Percentiles rank a stretch among this genome's conserved stretches.
Evolutionary conservation across 305 asterid species (phyloP).

Genomic region (Lippia alba): DNA sequence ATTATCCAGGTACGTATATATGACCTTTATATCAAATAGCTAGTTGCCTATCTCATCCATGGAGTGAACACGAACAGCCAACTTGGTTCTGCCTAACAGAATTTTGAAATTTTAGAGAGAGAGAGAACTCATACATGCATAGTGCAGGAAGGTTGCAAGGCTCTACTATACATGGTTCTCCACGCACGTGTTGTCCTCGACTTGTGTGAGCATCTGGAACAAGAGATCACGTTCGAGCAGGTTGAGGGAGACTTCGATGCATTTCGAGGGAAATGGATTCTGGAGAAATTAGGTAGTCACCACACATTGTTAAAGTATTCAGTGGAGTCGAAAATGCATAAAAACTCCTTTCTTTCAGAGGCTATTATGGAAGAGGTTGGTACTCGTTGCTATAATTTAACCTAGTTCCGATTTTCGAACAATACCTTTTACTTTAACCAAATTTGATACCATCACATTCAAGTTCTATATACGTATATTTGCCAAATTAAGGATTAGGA

Average conservation of each 20-base stretch:
- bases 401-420: no score
- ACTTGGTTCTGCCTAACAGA: not conserved
- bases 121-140: constrained; percentile 20
- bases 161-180: constrained; percentile 89
- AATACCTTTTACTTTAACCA: no score
- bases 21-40: no score
- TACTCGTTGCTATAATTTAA: not conserved
- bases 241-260: constrained; percentile 93
- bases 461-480: no score
- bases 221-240: constrained; percentile 88
- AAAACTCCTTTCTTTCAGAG: constrained; percentile 91
- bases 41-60: no score
- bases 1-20: constrained; percentile 70
- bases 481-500: no score
- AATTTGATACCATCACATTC: no score
- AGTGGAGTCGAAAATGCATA: constrained; percentile 94
- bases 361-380: constrained; percentile 98
- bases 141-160: constrained; percentile 97
- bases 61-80: not conserved
- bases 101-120: constrained; percentile 8
- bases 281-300: constrained; percentile 90
- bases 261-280: constrained; percentile 86
- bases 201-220: constrained; percentile 73
- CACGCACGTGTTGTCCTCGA: constrained; percentile 95
- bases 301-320: constrained; percentile 85